Evolutionary conservation across 2,329 filamentous ascomycete species (phyloP).

Genomic region (Penicillium sp.): DNA sequence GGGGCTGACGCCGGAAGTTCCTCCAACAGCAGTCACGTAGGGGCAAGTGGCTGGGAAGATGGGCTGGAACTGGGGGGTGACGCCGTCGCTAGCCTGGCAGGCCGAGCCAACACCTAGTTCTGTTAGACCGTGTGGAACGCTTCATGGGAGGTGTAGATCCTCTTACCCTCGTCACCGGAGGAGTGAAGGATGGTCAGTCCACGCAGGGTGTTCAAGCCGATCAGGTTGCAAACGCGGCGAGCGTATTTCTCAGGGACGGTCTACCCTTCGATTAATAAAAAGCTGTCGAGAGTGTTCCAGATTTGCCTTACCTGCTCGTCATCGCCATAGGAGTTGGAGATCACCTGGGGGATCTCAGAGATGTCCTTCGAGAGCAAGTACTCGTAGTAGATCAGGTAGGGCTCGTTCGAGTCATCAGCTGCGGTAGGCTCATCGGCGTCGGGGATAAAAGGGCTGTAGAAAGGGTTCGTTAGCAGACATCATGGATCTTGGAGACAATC

Average conservation of each 20-base stretch:
- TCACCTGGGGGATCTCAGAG: constrained; percentile 58
- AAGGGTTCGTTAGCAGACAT: neutral
- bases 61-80: constrained; percentile 57
- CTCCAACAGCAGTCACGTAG: constrained; percentile 68
- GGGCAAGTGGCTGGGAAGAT: constrained; percentile 69
- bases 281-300: too few species aligned
- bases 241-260: constrained; percentile 64
- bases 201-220: constrained; percentile 66
- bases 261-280: constrained; percentile 28
- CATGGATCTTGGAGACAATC: neutral
- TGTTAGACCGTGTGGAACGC: neutral
- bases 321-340: constrained; percentile 68
- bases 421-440: constrained; percentile 41
- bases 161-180: constrained; percentile 54
- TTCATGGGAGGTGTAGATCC: neutral
- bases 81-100: constrained; percentile 63
- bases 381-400: constrained; percentile 65
- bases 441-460: constrained; percentile 49
- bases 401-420: constrained; percentile 62
- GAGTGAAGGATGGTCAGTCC: constrained; percentile 67
- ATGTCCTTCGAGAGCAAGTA: constrained; percentile 56
- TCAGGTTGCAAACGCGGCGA: constrained; percentile 62
- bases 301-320: constrained; percentile 49
- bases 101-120: constrained; percentile 54
- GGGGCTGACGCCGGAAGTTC: constrained; percentile 52